Evolutionary conservation across 2,329 filamentous ascomycete genomes (phyloP), one percentile per base, ranked within the genome.

Genomic region (Cladosporium sp.): DNA sequence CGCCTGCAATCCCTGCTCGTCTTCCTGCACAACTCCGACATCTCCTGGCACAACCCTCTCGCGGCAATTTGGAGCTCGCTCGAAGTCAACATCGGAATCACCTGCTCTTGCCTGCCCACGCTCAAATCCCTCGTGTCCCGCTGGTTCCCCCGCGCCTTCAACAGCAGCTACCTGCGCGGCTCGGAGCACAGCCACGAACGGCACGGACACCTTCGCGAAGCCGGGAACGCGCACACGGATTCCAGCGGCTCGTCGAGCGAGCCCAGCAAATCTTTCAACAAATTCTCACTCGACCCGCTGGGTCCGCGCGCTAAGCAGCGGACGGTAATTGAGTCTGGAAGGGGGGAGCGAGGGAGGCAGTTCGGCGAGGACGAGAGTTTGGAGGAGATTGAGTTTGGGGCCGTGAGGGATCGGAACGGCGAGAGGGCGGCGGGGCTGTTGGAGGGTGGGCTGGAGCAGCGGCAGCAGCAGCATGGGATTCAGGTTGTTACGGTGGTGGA

Each of bases 81-180:
- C 9, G 68, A 70, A 54, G 57, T 64, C 53, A 67, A 67, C 53
- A 60, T 61, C 16, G 64, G 61, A 20, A 66, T 70, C 29, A 57
- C 68, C 27, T 67, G 63, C 49, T 64, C 62, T 20, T 69, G 62
- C 46, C 59, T 69, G 9, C 67, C 67, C 4, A 66, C 66, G n/a
- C 55, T 67, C n/a, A 71, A 70, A 43, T 67, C 65, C 3, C 57
- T 70, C 5, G 56, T 69, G 40, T 49, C 62, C 20, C 61, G 59
- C 6, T 58, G 65, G 46, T 62, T 69, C 35, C 70, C 70, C 1
- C 51, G 53, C 2, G 50, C 71, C 20, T 57, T 70, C 52, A 27
- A 27, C 11, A 50, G 43, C 16, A 33, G 25, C n/a, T 41, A 53
- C 29, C 19, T 43, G 7, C 20, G 38, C 2, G 42, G 19, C 22